A percentile compares a stretch with the other conserved stretches of the same genome.
phyloP scores from a whole-genome alignment of 306 rosid species.

The Rosa multiflora region DNA sequence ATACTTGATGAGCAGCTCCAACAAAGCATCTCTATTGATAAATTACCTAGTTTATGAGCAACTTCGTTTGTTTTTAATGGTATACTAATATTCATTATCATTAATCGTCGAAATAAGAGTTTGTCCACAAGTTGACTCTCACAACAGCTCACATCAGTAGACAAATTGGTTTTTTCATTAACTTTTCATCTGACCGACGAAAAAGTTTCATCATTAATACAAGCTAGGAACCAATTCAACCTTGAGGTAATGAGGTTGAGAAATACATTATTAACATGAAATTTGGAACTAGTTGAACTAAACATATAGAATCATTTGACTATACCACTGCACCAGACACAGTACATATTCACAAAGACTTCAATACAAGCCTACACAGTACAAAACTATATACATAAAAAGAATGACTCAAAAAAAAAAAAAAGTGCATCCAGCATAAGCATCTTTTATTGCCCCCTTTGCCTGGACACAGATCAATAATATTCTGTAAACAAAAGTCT shows the following conservation, averaged over 20 bases:
- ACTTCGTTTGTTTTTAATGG: too few species aligned
- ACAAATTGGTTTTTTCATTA: too few species aligned
- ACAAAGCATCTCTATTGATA: too few species aligned
- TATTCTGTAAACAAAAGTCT: slow-evolving; percentile 5
- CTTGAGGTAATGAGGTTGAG: not conserved
- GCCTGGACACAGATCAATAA: not conserved
- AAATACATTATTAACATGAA: not conserved
- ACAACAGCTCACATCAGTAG: too few species aligned
- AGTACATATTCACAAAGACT: not conserved
- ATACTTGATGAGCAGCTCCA: too few species aligned
- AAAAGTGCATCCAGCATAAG: not conserved
- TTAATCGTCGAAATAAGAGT: too few species aligned
- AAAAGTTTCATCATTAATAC: too few species aligned
- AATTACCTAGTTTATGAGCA: too few species aligned
- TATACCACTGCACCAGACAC: not conserved
- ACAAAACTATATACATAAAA: slow-evolving; percentile 2
- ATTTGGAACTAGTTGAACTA: not conserved
- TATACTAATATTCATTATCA: too few species aligned
- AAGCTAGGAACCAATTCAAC: not conserved
- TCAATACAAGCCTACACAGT: slow-evolving; percentile 1
- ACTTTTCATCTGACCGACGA: not conserved
- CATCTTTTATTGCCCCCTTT: not conserved
- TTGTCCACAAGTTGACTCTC: too few species aligned
- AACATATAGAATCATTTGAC: not conserved
- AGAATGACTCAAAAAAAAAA: not conserved